Percentiles rank a stretch among this genome's conserved stretches.
Evolutionary conservation across 345 rosid genomes (phyloP).

Genomic region (Citrus maxima): DNA sequence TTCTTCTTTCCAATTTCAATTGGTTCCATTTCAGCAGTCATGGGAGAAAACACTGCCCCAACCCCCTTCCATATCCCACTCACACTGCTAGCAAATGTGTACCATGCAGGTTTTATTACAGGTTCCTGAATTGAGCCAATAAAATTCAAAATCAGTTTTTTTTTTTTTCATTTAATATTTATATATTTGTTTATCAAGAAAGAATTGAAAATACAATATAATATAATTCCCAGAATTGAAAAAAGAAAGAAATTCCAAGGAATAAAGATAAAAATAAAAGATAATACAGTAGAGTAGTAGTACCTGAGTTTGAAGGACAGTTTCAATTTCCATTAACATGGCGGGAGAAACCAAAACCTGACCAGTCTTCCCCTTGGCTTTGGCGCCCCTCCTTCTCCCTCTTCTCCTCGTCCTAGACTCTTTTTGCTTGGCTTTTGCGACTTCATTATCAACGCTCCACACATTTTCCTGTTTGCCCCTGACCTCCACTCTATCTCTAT

Average conservation of each 20-base stretch:
- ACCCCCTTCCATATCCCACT: conserved; percentile 97
- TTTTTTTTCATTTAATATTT: too few species aligned
- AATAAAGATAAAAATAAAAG: too few species aligned
- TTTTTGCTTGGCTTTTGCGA: conserved; percentile 30
- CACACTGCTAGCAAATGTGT: conserved; percentile 85
- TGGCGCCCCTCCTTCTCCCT: conserved; percentile 37
- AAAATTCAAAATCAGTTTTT: neutral
- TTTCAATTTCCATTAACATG: conserved; percentile 74
- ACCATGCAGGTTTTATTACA: conserved; percentile 79
- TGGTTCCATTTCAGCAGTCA: conserved; percentile 89
- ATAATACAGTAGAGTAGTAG: too few species aligned
- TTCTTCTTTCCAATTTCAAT: conserved; percentile 67
- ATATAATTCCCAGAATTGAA: too few species aligned
- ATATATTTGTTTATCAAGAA: too few species aligned
- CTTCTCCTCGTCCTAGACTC: conserved; percentile 34
- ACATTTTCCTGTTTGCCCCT: conserved; percentile 68
- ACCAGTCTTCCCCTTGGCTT: conserved; percentile 35
- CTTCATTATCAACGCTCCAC: conserved; percentile 84
- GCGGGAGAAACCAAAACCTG: conserved; percentile 58
- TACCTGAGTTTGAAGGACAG: conserved; percentile 92
- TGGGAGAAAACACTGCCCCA: conserved; percentile 88
- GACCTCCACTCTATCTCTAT: conserved; percentile 28
- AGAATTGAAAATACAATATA: neutral
- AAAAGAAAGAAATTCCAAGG: too few species aligned
- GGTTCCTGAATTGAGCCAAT: conserved; percentile 56